Conservation (phyloP, 495 filamentous ascomycete species). For the Melanomma pulvis-pyrius region DNA sequence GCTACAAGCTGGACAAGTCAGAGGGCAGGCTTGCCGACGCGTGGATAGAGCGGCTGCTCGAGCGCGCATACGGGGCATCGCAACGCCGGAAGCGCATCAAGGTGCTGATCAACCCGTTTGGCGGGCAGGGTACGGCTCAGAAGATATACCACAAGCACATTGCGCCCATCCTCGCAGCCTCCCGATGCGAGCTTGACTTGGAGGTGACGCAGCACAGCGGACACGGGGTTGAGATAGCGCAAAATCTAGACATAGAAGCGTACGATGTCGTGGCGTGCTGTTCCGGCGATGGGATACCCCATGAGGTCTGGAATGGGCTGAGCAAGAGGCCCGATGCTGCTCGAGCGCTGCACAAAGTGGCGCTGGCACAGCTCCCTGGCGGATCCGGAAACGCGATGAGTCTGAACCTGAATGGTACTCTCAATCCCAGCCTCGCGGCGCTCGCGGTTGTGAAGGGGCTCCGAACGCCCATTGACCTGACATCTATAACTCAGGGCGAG, state of each 20-base stretch:
- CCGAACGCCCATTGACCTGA: slow-evolving; percentile 76
- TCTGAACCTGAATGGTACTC: slow-evolving; percentile 83
- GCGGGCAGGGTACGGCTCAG: slow-evolving; percentile 77
- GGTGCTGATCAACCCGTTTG: slow-evolving; percentile 87
- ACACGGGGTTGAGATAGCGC: slow-evolving; percentile 76
- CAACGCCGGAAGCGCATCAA: slow-evolving; percentile 75
- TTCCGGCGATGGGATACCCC: slow-evolving; percentile 88
- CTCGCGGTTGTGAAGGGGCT: slow-evolving; percentile 84
- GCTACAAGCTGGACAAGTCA: slow-evolving; percentile 61
- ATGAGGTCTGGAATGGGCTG: slow-evolving; percentile 94
- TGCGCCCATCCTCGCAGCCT: slow-evolving; percentile 81
- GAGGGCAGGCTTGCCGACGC: slow-evolving; percentile 53
- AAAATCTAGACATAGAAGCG: slow-evolving; percentile 74
- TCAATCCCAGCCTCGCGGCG: slow-evolving; percentile 73
- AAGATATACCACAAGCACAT: slow-evolving; percentile 75
- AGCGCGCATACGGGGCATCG: slow-evolving; percentile 71
- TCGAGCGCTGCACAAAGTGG: slow-evolving; percentile 74
- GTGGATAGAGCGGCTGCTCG: slow-evolving; percentile 68
- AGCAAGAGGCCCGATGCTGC: slow-evolving; percentile 73
- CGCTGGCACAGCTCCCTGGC: slow-evolving; percentile 86
- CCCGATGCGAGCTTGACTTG: slow-evolving; percentile 74
- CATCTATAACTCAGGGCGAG: slow-evolving; percentile 82
- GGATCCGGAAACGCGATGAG: slow-evolving; percentile 94
- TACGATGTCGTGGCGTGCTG: slow-evolving; percentile 86
- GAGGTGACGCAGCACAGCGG: slow-evolving; percentile 71